phyloP scores from a whole-genome alignment of 257 asterid species.

The Gentiana macrophylla region DNA sequence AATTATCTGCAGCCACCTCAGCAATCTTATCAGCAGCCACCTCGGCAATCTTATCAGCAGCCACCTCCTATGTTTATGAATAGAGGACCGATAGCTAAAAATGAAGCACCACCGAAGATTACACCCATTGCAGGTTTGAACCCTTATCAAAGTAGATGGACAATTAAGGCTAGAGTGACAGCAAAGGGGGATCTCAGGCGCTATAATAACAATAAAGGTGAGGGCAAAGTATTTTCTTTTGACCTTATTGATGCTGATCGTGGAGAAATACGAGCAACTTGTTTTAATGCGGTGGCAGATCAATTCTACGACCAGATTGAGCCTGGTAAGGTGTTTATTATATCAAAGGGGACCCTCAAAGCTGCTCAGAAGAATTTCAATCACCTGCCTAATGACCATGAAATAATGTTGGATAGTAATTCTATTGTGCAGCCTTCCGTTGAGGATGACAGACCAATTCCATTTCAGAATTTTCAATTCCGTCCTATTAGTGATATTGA shows the following conservation, averaged over 20 bases:
- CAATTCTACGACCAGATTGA: slow-evolving; percentile 59
- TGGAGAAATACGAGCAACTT: slow-evolving; percentile 88
- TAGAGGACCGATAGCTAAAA: slow-evolving; percentile 77
- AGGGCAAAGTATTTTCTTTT: slow-evolving; percentile 88
- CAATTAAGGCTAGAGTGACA: slow-evolving; percentile 90
- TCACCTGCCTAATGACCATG: slow-evolving; percentile 75
- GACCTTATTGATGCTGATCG: slow-evolving; percentile 90
- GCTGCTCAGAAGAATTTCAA: slow-evolving; percentile 70
- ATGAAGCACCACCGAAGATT: slow-evolving; percentile 71
- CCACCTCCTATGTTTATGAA: slow-evolving; percentile 54
- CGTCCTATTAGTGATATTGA: slow-evolving; percentile 68
- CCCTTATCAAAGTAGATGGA: slow-evolving; percentile 89
- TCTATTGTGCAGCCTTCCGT: slow-evolving; percentile 63
- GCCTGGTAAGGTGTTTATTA: slow-evolving; percentile 58
- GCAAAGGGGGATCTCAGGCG: slow-evolving; percentile 66
- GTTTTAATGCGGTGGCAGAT: slow-evolving; percentile 88
- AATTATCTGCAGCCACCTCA: slow-evolving; percentile 24
- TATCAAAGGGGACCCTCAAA: slow-evolving; percentile 61
- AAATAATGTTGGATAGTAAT: slow-evolving; percentile 55
- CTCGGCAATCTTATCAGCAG: slow-evolving; percentile 50
- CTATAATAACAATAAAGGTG: slow-evolving; percentile 66
- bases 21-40: slow-evolving; percentile 49
- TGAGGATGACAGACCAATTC: slow-evolving; percentile 67
- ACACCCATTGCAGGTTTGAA: slow-evolving; percentile 74
- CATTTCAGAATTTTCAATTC: slow-evolving; percentile 73